Conservation (phyloP, 2,329 filamentous ascomycete genomes). For the Cladophialophora carrionii region DNA sequence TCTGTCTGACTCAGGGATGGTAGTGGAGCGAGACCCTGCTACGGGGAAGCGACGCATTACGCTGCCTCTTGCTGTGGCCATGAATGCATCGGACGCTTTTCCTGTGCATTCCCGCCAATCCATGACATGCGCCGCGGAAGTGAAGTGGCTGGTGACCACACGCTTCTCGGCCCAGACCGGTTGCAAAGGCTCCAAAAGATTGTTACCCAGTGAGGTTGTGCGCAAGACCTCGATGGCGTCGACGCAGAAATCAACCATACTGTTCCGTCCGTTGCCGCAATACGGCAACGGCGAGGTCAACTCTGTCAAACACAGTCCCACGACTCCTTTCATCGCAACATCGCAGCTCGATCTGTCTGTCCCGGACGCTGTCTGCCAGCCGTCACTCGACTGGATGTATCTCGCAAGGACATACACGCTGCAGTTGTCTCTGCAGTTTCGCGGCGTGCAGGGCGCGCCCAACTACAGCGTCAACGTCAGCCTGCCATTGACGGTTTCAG, state of each 20-base stretch:
- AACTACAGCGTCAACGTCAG: constrained; percentile 25
- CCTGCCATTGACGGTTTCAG: constrained; percentile 21
- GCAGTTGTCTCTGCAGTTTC: constrained; percentile 26
- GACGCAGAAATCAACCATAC: constrained; percentile 24
- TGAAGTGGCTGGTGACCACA: constrained; percentile 27
- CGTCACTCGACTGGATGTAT: constrained; percentile 24
- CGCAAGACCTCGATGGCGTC: constrained; percentile 25
- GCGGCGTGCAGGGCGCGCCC: constrained; percentile 27
- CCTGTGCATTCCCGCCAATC: constrained; percentile 27
- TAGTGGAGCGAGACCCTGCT: background rate
- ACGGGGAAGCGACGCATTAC: constrained; percentile 25
- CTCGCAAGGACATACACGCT: constrained; percentile 28
- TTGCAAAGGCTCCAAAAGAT: background rate
- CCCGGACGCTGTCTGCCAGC: constrained; percentile 31
- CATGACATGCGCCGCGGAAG: constrained; percentile 27
- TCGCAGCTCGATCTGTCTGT: constrained; percentile 30
- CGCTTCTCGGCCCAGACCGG: constrained; percentile 21
- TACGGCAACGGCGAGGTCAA: constrained; percentile 18
- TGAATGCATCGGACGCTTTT: constrained; percentile 12
- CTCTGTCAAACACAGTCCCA: background rate
- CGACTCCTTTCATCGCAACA: constrained; percentile 20
- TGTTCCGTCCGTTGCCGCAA: constrained; percentile 29
- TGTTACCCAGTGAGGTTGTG: constrained; percentile 16
- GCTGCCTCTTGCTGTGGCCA: constrained; percentile 26
- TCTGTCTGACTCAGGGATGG: constrained; percentile 22